A percentile compares a stretch with the other conserved stretches of the same genome.
These are phyloP conservation scores for Colletotrichum navitas DNA, from an alignment of 2,329 filamentous ascomycete species.

Conservation along the genomic window DNA sequence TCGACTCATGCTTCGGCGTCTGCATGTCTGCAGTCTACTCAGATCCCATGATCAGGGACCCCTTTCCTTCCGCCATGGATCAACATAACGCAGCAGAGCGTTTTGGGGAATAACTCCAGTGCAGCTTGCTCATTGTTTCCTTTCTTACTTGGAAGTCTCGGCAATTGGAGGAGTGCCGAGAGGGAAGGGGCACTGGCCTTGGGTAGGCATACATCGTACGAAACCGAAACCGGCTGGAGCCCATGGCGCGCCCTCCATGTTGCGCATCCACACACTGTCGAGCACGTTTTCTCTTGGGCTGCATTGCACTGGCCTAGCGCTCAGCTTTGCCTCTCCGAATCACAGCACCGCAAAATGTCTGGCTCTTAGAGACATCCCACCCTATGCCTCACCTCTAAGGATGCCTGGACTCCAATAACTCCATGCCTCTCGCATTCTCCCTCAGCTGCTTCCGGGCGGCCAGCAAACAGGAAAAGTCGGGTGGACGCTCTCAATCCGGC, in stretches of 20 bases:
- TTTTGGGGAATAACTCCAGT: neutral
- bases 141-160: neutral
- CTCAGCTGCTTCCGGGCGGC: conserved; percentile 11
- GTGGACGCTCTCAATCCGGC: conserved; percentile 39
- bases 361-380: neutral
- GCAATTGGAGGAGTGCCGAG: neutral
- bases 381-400: neutral
- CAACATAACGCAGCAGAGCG: neutral
- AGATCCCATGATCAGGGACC: conserved; percentile 1
- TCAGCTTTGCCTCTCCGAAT: neutral
- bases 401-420: neutral
- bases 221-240: conserved; percentile 25
- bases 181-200: neutral
- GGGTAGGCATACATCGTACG: conserved; percentile 8
- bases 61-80: conserved; percentile 8
- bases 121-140: neutral
- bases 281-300: conserved; percentile 33
- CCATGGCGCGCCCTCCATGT: conserved; percentile 19
- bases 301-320: conserved; percentile 25
- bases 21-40: conserved; percentile 4
- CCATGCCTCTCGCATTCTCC: neutral
- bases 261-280: conserved; percentile 28
- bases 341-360: neutral
- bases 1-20: neutral
- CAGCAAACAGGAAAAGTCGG: conserved; percentile 23